Conservation (phyloP, 257 asterid species). For the Pogostemon cablin region DNA sequence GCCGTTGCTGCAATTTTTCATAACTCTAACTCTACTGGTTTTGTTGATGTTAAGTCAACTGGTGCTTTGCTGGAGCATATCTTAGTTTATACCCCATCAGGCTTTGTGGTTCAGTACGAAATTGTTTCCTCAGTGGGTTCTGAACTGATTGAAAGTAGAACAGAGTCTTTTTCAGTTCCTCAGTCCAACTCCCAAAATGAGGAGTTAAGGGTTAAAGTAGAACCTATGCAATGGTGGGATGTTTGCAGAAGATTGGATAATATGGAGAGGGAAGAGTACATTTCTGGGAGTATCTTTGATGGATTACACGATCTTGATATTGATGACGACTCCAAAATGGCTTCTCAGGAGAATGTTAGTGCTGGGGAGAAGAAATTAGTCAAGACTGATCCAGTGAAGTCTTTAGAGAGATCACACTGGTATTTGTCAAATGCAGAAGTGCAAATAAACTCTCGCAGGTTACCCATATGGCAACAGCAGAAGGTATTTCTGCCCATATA, state of each 20-base stretch:
- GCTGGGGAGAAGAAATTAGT: slow-evolving; percentile 37
- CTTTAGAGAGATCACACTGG: slow-evolving; percentile 52
- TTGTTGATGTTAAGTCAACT: slow-evolving; percentile 44
- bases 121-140: slow-evolving; percentile 45
- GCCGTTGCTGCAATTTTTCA: slow-evolving; percentile 69
- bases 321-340: slow-evolving; percentile 43
- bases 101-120: slow-evolving; percentile 72
- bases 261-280: slow-evolving; percentile 62
- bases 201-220: slow-evolving; percentile 63
- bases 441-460: slow-evolving; percentile 55
- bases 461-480: slow-evolving; percentile 67
- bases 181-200: slow-evolving; percentile 53
- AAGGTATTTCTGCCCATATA: slow-evolving; percentile 41
- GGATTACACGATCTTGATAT: slow-evolving; percentile 41
- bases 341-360: slow-evolving; percentile 34
- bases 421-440: slow-evolving; percentile 74
- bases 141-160: slow-evolving; percentile 46
- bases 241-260: slow-evolving; percentile 74
- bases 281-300: slow-evolving; percentile 52
- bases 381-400: slow-evolving; percentile 40
- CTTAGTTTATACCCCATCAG: slow-evolving; percentile 67
- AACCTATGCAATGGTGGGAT: slow-evolving; percentile 83
- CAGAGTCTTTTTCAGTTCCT: slow-evolving; percentile 40
- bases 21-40: slow-evolving; percentile 47
- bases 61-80: slow-evolving; percentile 56